These are phyloP conservation scores for Sphenostylis stenocarpa DNA, from an alignment of 306 rosid species.

Conservation along the genomic window DNA sequence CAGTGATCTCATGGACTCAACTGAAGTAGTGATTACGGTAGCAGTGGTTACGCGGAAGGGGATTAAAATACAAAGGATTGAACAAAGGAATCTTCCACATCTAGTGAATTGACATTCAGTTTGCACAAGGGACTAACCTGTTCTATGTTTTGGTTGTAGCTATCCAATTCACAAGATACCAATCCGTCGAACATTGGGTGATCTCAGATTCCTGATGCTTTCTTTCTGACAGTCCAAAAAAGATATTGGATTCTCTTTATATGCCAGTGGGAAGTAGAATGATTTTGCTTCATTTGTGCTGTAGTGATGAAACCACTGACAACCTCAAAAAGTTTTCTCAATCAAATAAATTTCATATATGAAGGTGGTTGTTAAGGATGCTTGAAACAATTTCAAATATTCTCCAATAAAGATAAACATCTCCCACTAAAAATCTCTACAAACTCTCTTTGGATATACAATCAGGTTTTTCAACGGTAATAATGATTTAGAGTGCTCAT, in stretches of 20 bases:
- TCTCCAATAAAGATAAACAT: no score
- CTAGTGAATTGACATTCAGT: constrained; percentile 51
- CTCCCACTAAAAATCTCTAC: no score
- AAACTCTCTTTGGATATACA: no score
- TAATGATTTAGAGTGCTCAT: no score
- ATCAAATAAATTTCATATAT: not conserved
- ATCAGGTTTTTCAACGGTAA: no score
- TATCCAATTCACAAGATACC: constrained; percentile 95
- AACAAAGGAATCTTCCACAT: constrained; percentile 51
- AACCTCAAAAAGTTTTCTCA: no score
- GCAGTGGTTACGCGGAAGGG: constrained; percentile 59
- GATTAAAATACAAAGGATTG: constrained; percentile 45
- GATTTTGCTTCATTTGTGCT: not conserved
- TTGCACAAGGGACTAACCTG: constrained; percentile 22
- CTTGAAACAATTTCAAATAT: no score
- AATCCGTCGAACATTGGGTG: constrained; percentile 84
- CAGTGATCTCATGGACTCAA: constrained; percentile 76
- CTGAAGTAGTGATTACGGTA: constrained; percentile 60
- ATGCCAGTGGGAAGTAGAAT: constrained; percentile 60
- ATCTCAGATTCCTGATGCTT: constrained; percentile 42
- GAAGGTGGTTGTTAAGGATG: not conserved
- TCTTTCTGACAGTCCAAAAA: not conserved
- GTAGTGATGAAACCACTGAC: no score
- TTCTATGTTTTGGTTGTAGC: constrained; percentile 48
- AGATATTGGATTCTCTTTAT: constrained; percentile 49